Conservation (phyloP, 345 rosid species). For the Heritiera littoralis region DNA sequence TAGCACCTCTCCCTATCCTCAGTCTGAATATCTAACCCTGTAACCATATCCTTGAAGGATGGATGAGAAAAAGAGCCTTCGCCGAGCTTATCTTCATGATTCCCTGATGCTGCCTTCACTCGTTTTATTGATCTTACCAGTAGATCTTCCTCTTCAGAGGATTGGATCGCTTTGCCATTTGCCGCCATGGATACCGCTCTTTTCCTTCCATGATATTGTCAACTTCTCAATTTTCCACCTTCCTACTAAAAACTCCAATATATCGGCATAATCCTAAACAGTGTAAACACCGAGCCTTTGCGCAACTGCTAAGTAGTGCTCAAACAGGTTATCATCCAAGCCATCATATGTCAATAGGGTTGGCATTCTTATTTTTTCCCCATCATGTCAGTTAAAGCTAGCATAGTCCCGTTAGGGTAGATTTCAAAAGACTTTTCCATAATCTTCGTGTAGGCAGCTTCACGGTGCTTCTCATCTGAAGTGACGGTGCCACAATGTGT, state of each 20-base stretch:
- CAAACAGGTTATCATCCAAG: slow-evolving; percentile 60
- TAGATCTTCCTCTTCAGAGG: too few relatives aligned
- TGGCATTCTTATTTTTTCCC: slow-evolving; percentile 51
- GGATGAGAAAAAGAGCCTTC: too few relatives aligned
- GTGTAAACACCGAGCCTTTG: slow-evolving; percentile 66
- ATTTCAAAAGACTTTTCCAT: slow-evolving; percentile 67
- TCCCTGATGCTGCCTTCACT: too few relatives aligned
- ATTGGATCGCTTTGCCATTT: too few relatives aligned
- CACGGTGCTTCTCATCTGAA: slow-evolving; percentile 71
- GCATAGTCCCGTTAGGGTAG: slow-evolving; percentile 57
- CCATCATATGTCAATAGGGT: slow-evolving; percentile 75
- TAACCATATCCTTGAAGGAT: too few relatives aligned
- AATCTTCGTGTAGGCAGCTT: slow-evolving; percentile 67
- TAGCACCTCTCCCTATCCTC: too few relatives aligned
- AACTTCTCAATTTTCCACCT: slow-evolving; percentile 58
- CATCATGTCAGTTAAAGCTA: slow-evolving; percentile 74
- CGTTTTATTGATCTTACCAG: too few relatives aligned
- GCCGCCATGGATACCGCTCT: too few relatives aligned
- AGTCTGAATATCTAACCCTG: too few relatives aligned
- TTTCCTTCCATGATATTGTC: slow-evolving; percentile 19
- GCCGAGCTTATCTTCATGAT: too few relatives aligned
- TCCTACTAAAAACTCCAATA: slow-evolving; percentile 64
- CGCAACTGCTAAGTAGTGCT: slow-evolving; percentile 64
- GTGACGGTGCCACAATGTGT: slow-evolving; percentile 70
- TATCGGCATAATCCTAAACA: slow-evolving; percentile 67